Conservation (phyloP, 371 early-diverging fungal species). For the Batkoa obscura region DNA sequence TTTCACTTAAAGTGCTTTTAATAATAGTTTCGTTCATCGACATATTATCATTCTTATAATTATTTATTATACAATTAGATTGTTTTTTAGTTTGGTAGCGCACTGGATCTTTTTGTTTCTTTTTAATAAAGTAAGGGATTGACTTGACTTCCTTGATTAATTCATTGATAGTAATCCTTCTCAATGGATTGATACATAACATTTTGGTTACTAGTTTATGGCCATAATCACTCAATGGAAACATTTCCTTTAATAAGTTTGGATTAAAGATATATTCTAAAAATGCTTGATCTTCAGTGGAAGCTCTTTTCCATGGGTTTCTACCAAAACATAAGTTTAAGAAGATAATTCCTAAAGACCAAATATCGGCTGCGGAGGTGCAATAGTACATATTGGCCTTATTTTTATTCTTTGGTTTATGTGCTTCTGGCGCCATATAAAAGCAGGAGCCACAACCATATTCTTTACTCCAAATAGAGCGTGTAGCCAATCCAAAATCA, state of each 20-base stretch:
- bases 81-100: no score
- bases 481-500: slow-evolving; percentile 72
- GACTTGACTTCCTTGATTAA: background rate
- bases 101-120: no score
- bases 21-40: no score
- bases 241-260: slow-evolving; percentile 5
- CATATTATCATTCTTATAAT: no score
- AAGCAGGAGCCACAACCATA: slow-evolving; percentile 60
- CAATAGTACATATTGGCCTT: slow-evolving; percentile 20
- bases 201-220: slow-evolving; percentile 1
- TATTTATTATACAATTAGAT: no score
- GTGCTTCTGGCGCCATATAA: slow-evolving; percentile 34
- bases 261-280: slow-evolving; percentile 20
- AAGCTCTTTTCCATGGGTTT: slow-evolving; percentile 60
- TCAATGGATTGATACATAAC: slow-evolving; percentile 5
- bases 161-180: background rate
- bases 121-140: no score
- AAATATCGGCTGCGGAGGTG: slow-evolving; percentile 46
- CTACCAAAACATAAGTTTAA: slow-evolving; percentile 52
- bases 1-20: no score
- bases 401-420: background rate
- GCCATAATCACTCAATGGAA: background rate
- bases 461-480: slow-evolving; percentile 41
- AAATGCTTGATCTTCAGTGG: slow-evolving; percentile 24
- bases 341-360: slow-evolving; percentile 58